Conservation (phyloP, 495 filamentous ascomycete species). For the Ramalina intermedia region DNA sequence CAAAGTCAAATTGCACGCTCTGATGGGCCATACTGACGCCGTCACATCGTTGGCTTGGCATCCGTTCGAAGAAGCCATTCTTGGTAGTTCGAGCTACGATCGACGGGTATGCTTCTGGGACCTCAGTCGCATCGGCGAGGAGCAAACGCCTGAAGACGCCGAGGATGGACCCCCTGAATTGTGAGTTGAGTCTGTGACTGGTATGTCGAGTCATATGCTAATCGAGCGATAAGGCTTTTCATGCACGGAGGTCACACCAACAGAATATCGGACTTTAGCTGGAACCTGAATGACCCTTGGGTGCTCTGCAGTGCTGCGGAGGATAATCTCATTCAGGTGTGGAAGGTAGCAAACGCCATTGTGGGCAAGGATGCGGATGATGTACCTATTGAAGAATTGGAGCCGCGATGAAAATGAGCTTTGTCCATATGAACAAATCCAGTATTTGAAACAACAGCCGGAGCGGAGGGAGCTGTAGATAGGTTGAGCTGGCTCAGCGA, state of each 20-base stretch:
- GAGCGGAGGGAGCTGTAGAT: too few species aligned
- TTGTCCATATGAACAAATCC: too few species aligned
- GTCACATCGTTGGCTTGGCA: constrained; percentile 92
- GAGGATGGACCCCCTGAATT: constrained; percentile 95
- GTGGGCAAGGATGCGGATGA: constrained; percentile 70
- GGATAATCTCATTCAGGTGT: constrained; percentile 92
- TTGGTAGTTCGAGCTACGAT: constrained; percentile 85
- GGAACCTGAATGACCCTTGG: constrained; percentile 95
- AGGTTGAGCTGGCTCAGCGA: too few species aligned
- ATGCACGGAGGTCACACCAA: constrained; percentile 99
- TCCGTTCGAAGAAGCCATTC: constrained; percentile 69
- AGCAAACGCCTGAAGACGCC: constrained; percentile 88
- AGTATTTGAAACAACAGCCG: not conserved
- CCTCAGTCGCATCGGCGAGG: constrained; percentile 73
- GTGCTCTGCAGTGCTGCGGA: constrained; percentile 86
- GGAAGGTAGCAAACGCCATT: constrained; percentile 86
- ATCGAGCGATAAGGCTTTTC: constrained; percentile 47
- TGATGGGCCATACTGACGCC: constrained; percentile 72
- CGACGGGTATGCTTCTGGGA: constrained; percentile 95
- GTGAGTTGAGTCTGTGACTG: constrained; percentile 33
- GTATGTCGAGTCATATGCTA: constrained; percentile 10
- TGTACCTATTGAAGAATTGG: constrained; percentile 64
- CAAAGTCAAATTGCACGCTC: constrained; percentile 67
- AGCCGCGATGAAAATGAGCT: constrained; percentile 17
- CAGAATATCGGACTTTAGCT: constrained; percentile 88